Base-by-base conservation (phyloP, 2,329 filamentous ascomycete genomes). In the Penicillium sp. region DNA sequence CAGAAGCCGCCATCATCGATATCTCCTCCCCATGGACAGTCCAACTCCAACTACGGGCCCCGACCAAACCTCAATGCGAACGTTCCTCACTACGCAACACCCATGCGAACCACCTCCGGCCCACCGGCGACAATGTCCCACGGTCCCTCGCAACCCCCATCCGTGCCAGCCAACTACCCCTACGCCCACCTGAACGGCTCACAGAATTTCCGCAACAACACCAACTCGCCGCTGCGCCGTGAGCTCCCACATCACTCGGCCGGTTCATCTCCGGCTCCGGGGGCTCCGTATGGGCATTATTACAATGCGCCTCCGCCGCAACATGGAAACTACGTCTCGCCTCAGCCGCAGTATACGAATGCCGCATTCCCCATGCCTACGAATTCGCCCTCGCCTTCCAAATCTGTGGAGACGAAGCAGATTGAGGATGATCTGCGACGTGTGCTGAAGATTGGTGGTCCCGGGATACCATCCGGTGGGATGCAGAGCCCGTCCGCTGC, bases 361-460 rank as follows among this genome's bases (percentile, higher is more conserved):
- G 51, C 62, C 46, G 62, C 65, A 18, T 64, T 59, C 34, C 23
- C 47, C 7, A 40, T 62, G 46, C 48, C 63, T 3, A 49, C 56
- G 3, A 64, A 51, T 49, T 49, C 65, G 9, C 55, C 65, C n/a
- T 58, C 65, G 21, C 48, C 65, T 36, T 41, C 60, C 7, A 63
- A 65, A 36, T 59, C 67, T 21, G 40, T 67, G 21, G 75, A 76
- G 52, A 74, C 73, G 4, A 74, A 74, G 58, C 68, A 73, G 46
- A 75, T 79, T 61, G 77, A 79, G 58, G 76, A 78, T 62, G 75
- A 79, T 63, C 61, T 79, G 46, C 72, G 76, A 24, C 69, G 75
- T 24, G 75, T 79, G 26, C 57, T 79, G 63, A 79, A 79, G 51
- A 65, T 79, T 47, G 69, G 74, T 61, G 64, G 39, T 7, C 23